Evolutionary conservation across 2,329 filamentous ascomycete species (phyloP), one percentile per base, ranked within the genome.

Genomic region (Alternaria hordeiaustralica): DNA sequence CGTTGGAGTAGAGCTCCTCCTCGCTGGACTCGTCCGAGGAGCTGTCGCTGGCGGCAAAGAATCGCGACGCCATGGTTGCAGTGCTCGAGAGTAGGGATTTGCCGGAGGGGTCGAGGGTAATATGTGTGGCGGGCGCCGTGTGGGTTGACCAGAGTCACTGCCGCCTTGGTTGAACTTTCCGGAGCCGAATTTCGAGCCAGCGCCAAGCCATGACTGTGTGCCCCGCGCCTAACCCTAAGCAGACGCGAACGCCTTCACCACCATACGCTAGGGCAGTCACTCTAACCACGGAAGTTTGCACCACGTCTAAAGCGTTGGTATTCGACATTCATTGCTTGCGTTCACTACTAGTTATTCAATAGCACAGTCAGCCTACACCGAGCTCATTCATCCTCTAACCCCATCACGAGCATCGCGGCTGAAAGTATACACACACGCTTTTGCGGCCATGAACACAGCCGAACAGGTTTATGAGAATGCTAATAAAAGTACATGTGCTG

Each of bases 21-120:
- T 97, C 95, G 78, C 87, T 89, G 69, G 93, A 97, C 87, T 93
- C 94, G 84, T 97, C 94, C 87, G 89, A 93, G 79, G 95, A 97
- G 89, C 94, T 97, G 84, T 97, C 94, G 85, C 91, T 92, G 82
- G 92, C 92, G 83, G 93, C 92, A 88, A 98, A 98, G 85, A 98
- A 99, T 86, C 94, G 92, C 88, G 96, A 98, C 77, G 77, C 78
- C 70, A 70, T 79, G 69, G 65, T 73, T 71, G 67, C 68, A 61
- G 70, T 68, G 64, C 65, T 71, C 66, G 70, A 66, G 68, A 69
- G 71, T 68, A 66, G 53, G 61, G 55, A 30, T 66, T 62, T 71
- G 69, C 71, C 73, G 60, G 71, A 70, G 68, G 71, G 64, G 62
- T 62, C 58, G 63, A 45, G 60, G 58, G 58, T 64, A 58, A 46